Base-by-base conservation (phyloP, 2,329 filamentous ascomycete genomes). In the Teratosphaeria gauchensis region DNA sequence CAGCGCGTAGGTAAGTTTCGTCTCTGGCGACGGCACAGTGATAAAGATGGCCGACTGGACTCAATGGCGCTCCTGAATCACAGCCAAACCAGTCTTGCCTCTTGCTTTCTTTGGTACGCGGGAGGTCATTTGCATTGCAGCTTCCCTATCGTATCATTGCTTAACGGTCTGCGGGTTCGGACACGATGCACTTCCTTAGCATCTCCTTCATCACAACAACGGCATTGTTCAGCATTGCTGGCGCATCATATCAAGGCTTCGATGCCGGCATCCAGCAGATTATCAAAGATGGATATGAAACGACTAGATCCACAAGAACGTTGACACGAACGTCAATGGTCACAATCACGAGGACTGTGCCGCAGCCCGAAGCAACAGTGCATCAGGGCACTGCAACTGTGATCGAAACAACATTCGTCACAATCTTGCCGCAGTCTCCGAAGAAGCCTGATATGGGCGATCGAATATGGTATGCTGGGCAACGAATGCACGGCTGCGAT, bases 391-490 rank as follows among this genome's bases (percentile, higher is more conserved):
- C 19, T 5, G 32, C 28, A 53, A 33, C 28, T 14, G 51, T 33
- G 9, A 9, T 30, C 19, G 51, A 53, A n/a, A 48, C 42, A 5
- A 21, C 42, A 9, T 48, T 48, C 42, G 42, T 48, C 42, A 48
- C 42, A 8, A 2, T 21, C 42, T 21, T 48, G 42, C 42, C 42
- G 6, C 42, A 48, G 42, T 31, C 52, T 53, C n/a, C 52, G 12
- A 11, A 53, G 2, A 21, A 28, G 28, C n/a, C 32, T 53, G 56
- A 57, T 32, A 21, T 31, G 16, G 51, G 9, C 14, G 56, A 52
- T 9, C 56, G 59, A 54, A 59, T 35, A 14, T 61, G 56, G 56
- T 59, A 59, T 31, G 54, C 24, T 14, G 59, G 55, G 8, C 59
- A 58, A 42, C 54, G 51, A 32, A 55, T 52, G 24, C 21, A 38